These are phyloP conservation scores for Rhodotorula taiwanensis DNA, from an alignment of 768 basidiomycete genomes.

Conservation along the genomic window DNA sequence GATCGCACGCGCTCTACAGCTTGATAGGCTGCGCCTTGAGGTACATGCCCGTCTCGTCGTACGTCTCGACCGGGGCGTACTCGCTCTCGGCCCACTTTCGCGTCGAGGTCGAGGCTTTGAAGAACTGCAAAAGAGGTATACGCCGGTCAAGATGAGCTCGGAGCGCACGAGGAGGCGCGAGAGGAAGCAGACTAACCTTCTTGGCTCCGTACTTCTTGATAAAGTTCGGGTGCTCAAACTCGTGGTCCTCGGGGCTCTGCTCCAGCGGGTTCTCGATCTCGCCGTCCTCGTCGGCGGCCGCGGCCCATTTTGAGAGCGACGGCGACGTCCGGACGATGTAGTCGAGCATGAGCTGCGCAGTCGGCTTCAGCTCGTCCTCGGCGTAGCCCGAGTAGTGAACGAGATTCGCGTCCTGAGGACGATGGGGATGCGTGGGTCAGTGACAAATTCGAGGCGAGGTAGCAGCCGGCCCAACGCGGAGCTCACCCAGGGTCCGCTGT, in stretches of 20 bases:
- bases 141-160: neutral
- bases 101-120: slow-evolving; percentile 81
- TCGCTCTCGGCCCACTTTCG: slow-evolving; percentile 74
- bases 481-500: slow-evolving; percentile 80
- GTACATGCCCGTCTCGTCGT: neutral
- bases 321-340: slow-evolving; percentile 56
- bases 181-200: slow-evolving; percentile 41
- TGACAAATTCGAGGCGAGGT: too few relatives aligned
- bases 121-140: slow-evolving; percentile 46
- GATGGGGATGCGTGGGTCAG: slow-evolving; percentile 6
- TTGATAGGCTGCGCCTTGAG: neutral
- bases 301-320: slow-evolving; percentile 10
- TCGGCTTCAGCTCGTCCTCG: slow-evolving; percentile 69
- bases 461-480: neutral
- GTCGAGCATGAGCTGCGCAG: slow-evolving; percentile 78
- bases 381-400: slow-evolving; percentile 81
- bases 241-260: slow-evolving; percentile 33
- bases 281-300: slow-evolving; percentile 1
- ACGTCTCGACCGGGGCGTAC: slow-evolving; percentile 42
- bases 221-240: slow-evolving; percentile 63
- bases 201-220: slow-evolving; percentile 83
- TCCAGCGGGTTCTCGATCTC: slow-evolving; percentile 27
- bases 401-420: slow-evolving; percentile 66
- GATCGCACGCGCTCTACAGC: neutral
- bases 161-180: too few relatives aligned